Evolutionary conservation across 345 rosid genomes (phyloP).

Genomic region (Lepidium sativum): DNA sequence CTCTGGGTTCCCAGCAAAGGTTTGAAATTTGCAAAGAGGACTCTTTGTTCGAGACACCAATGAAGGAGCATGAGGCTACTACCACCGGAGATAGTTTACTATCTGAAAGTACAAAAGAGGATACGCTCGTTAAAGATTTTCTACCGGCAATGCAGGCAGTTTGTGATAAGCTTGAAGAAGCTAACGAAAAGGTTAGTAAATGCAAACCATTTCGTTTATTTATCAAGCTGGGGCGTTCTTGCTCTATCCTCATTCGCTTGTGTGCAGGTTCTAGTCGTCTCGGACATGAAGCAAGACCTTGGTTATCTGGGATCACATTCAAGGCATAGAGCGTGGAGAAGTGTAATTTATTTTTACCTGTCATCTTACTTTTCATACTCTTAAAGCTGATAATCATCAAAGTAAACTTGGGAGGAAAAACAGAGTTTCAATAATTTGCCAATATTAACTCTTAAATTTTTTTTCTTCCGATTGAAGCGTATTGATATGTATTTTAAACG

Average conservation of each 20-base stretch:
- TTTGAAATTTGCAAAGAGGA: conserved; percentile 62
- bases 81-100: conserved; percentile 28
- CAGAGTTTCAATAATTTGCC: background rate
- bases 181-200: conserved; percentile 61
- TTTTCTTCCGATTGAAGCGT: background rate
- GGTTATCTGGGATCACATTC: conserved; percentile 53
- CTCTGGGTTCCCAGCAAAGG: conserved; percentile 63
- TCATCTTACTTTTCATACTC: conserved; percentile 1
- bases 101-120: conserved; percentile 39
- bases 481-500: background rate
- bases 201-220: conserved; percentile 2
- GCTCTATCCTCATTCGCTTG: conserved; percentile 30
- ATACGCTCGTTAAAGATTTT: conserved; percentile 65
- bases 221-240: conserved; percentile 11
- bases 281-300: conserved; percentile 78
- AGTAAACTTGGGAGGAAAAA: background rate
- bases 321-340: conserved; percentile 83
- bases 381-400: background rate
- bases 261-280: conserved; percentile 75
- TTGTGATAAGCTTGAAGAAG: conserved; percentile 74
- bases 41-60: conserved; percentile 21
- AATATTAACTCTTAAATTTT: background rate
- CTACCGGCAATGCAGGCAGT: conserved; percentile 75
- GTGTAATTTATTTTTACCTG: conserved; percentile 34
- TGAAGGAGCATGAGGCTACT: conserved; percentile 30